phyloP scores from a whole-genome alignment of 768 basidiomycete genomes.

The Serpula lacrymans region DNA sequence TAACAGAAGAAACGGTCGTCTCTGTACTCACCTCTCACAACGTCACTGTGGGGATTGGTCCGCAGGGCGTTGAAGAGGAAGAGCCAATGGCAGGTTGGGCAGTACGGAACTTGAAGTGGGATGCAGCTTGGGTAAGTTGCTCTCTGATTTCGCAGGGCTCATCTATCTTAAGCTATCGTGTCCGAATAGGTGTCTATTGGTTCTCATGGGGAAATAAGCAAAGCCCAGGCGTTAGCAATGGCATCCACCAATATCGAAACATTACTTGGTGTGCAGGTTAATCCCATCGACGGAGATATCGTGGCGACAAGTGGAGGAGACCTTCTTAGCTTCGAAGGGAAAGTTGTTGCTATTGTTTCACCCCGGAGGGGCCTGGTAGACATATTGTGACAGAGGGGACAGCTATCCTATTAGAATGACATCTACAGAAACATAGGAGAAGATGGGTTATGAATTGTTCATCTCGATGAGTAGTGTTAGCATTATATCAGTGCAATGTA shows the following conservation, averaged over 20 bases:
- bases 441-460: no score
- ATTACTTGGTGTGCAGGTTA: slow-evolving; percentile 33
- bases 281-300: slow-evolving; percentile 41
- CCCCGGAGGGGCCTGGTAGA: slow-evolving; percentile 47
- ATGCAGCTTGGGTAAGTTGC: slow-evolving; percentile 43
- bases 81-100: no score
- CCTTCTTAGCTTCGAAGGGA: slow-evolving; percentile 41
- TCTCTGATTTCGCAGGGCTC: background rate
- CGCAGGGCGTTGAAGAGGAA: slow-evolving; percentile 24
- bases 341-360: slow-evolving; percentile 55
- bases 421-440: no score
- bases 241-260: slow-evolving; percentile 41
- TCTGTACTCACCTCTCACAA: slow-evolving; percentile 33
- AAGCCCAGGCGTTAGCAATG: slow-evolving; percentile 36
- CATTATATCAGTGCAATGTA: no score
- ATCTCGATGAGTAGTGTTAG: no score
- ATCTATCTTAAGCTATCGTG: background rate
- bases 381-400: slow-evolving; percentile 31
- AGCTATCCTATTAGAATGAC: background rate
- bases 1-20: no score
- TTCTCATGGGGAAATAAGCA: slow-evolving; percentile 37
- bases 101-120: slow-evolving; percentile 27
- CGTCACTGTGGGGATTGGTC: slow-evolving; percentile 63
- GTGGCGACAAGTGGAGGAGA: slow-evolving; percentile 58
- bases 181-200: slow-evolving; percentile 29